Base-by-base conservation (phyloP, 441 rosid species). In the Adansonia gregorii region DNA sequence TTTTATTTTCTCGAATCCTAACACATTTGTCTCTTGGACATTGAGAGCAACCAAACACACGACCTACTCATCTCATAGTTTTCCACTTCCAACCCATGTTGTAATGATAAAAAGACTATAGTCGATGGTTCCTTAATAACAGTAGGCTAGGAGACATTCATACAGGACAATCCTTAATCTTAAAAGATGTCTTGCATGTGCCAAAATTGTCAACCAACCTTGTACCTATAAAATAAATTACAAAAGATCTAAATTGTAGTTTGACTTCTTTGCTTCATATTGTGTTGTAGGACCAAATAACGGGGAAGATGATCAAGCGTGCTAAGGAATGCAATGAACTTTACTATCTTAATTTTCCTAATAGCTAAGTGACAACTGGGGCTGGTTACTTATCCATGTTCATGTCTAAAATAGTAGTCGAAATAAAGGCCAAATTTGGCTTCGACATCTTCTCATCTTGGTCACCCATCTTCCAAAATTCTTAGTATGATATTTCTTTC, bases 371-470 rank as follows among this genome's bases (percentile, higher is more conserved):
- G 66, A 27, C 27, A 15, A 11, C 9, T 61, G 15, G 41, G 66
- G n/a, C 41, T 12, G 12, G 66, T 61, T 61, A 61, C 43, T 61
- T 41, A 61, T 61, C 66, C 66, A 61, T 27, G 66, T n/a, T 61
- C 43, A 12, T 61, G 14, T 27, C 27, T 61, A 27, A 27, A 27
- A 61, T 15, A 24, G 17, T 27, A 27, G 27, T 27, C 66, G 17
- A 61, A 12, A 41, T 12, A 11, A 49, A 49, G 55, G 15, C 55
- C 41, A 61, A 31, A 20, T 9, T 12, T 59, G 14, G 14, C 35
- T 59, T 59, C 15, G 2, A 9, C 35, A 10, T 59, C 22, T 9
- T 59, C 64, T 35, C 41, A 35, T 35, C 41, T 35, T 35, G 41
- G 41, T 35, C 41, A 35, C 41, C 41, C 41, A 35, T 35, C 41